phyloP scores from a whole-genome alignment of 345 rosid genomes.

The Corchorus olitorius region DNA sequence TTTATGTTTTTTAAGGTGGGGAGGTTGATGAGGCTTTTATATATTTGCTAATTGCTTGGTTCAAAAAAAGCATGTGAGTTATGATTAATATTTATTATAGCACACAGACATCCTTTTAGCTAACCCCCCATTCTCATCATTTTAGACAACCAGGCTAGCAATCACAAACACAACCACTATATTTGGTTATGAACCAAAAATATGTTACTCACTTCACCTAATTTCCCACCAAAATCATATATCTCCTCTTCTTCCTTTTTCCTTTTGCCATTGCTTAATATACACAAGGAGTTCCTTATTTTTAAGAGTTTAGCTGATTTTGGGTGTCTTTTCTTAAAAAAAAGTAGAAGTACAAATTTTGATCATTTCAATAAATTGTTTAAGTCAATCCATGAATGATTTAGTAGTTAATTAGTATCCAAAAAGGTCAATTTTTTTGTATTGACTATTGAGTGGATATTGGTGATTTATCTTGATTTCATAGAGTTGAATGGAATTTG shows the following conservation, averaged over 20 bases:
- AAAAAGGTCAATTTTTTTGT: no score
- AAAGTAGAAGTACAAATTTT: no score
- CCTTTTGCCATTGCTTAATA: not conserved
- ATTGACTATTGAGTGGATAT: no score
- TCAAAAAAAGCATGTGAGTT: not conserved
- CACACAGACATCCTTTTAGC: not conserved
- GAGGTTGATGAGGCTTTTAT: not conserved
- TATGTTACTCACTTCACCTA: not conserved
- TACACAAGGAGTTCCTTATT: no score
- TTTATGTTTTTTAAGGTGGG: no score
- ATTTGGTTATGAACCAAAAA: not conserved
- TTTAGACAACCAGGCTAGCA: not conserved
- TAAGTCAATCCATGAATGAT: no score
- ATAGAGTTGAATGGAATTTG: no score
- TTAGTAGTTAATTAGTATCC: no score
- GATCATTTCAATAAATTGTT: no score
- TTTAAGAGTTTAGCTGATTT: no score
- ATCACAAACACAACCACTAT: not conserved
- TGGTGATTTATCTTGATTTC: no score
- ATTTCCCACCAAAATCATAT: not conserved
- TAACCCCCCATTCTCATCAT: not conserved
- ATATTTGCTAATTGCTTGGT: not conserved
- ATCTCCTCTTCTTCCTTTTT: not conserved
- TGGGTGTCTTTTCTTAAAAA: no score
- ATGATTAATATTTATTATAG: conserved; percentile 11